Base-by-base conservation (phyloP, 2,329 filamentous ascomycete genomes). In the Stromatinia cepivora region DNA sequence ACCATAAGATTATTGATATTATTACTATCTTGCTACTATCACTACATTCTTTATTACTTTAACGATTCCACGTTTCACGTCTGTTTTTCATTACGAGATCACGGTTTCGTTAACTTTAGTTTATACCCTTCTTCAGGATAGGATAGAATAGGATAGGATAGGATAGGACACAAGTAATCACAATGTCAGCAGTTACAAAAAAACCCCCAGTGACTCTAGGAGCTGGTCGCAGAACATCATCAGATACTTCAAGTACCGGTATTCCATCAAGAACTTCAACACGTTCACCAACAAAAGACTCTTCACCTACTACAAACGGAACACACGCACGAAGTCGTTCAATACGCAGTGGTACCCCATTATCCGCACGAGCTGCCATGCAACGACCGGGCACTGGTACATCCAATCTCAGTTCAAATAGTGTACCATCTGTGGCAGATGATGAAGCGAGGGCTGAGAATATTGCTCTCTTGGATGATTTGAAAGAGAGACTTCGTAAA, bases 361-460 rank as follows among this genome's bases (percentile, higher is more conserved):
- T 92, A 31, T 92, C 92, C 71, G 91, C 91, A 71, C 89, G 92
- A 75, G 89, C 89, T 66, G 88, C 90, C 67, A 88, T 87, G 66
- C 84, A 88, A 73, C 87, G 90, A 73, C 86, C 84, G 11, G 80
- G 79, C 66, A 73, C 78, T 45, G 74, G 77, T 69, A 48, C 74
- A 63, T 77, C 76, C n/a, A 76, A 76, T 66, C 70, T 78, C 36
- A 78, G 76, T 70, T 72, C 71, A 36, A 76, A 70, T 63, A 78
- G 70, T 61, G 71, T 70, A 22, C 64, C 75, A 54, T 81, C 84
- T 64, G 84, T 86, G 71, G 83, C 83, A 46, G 89, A 92, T 69
- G 86, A 93, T 73, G 91, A 94, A 65, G 89, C 89, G 72, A 89
- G 91, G 74, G 93, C 92, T 25, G 93, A 95, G 80, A 90, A 91